A percentile compares a stretch with the other conserved stretches of the same genome.
These are phyloP conservation scores for Leccinum pallidistipes DNA, from an alignment of 1,284 basidiomycete genomes.

Conservation along the genomic window DNA sequence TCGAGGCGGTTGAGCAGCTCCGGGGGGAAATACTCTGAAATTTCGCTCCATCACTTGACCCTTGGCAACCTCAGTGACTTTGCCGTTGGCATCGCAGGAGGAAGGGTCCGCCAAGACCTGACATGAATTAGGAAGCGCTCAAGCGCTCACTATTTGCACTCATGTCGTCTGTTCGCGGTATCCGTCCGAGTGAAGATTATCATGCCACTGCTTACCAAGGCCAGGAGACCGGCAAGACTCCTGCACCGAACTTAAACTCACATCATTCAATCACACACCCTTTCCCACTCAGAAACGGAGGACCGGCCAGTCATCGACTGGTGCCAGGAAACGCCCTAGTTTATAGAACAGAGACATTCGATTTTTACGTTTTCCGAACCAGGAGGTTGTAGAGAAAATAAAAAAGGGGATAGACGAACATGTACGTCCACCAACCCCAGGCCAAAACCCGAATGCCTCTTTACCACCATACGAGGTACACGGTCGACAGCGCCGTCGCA, in stretches of 20 bases:
- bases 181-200: background rate
- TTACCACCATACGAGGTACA: slow-evolving; percentile 53
- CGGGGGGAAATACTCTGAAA: no score
- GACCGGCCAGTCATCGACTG: background rate
- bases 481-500: slow-evolving; percentile 73
- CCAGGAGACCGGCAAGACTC: no score
- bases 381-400: background rate
- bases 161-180: no score
- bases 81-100: no score
- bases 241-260: background rate
- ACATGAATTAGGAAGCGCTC: no score
- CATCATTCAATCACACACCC: background rate
- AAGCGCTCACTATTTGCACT: no score
- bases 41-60: no score
- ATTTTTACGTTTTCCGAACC: background rate
- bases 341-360: background rate
- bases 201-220: background rate
- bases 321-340: background rate
- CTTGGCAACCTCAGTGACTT: no score
- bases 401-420: background rate
- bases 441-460: no score
- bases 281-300: background rate
- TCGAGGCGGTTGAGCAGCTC: no score
- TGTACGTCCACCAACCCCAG: background rate
- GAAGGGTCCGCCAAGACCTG: no score